Base-by-base conservation (phyloP, 2,329 filamentous ascomycete species). In the Fusarium denticulatum region DNA sequence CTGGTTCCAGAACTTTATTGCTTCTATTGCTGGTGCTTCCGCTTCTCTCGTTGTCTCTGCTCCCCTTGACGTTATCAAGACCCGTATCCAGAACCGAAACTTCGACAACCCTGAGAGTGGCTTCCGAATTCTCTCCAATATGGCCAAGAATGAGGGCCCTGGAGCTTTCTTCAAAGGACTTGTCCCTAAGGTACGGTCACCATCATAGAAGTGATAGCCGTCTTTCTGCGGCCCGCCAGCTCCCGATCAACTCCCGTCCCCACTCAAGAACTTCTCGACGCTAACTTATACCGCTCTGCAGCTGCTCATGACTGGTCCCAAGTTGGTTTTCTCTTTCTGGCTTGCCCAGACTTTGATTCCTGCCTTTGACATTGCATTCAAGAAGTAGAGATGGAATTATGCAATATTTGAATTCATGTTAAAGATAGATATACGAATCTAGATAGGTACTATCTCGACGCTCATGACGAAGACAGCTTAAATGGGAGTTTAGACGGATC, bases 241-340 rank as follows among this genome's bases (percentile, higher is more conserved):
- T 47, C 74, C 63, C 50, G 36, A 45, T n/a, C 43, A 55, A 50
- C 50, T 40, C 24, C 43, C 36, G 39, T 50, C 66, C 46, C 75
- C 71, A 75, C 72, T 57, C 39, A 37, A 40, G 40, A 57, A 67
- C 43, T 24, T 49, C 36, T 56, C 53, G 53, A 61, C 59, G 43
- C 63, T 71, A 75, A 73, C 53, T 73, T 77, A 69, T 77, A 43
- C 46, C 64, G 47, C 24, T 37, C 32, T 67, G 43, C 65, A 91
- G 92, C 91, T 99, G 74, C 89, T 99, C 80, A 99, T 99, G 96
- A 99, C 96, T 22, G 97, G 96, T 30, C 96, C 96, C 73, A 99
- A 99, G 90, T 89, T 99, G 69, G 96, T 98, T 72, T 99, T 99
- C 88, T 98, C 95, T 70, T 99, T 99, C 91, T 99, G 96, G 96